Percentiles rank a stretch among this genome's conserved stretches.
Conservation (phyloP, 2,329 filamentous ascomycete species). For the Keithomyces neogunnii region DNA sequence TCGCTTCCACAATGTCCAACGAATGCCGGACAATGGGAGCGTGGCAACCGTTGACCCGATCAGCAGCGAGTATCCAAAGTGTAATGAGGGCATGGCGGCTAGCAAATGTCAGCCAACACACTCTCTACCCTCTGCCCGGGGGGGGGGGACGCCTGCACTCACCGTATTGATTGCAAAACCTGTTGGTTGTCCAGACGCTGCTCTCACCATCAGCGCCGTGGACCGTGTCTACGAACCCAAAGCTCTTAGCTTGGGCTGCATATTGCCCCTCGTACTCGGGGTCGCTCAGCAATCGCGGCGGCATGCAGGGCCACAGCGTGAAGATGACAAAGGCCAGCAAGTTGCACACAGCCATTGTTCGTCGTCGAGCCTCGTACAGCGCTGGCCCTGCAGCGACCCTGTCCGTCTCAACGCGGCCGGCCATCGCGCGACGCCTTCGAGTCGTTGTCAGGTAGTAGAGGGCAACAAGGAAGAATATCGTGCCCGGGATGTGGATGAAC, state of each 20-base stretch:
- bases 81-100: conserved; percentile 68
- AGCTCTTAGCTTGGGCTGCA: conserved; percentile 51
- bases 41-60: conserved; percentile 62
- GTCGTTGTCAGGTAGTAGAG: conserved; percentile 65
- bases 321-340: conserved; percentile 52
- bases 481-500: conserved; percentile 71
- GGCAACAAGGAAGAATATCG: conserved; percentile 56
- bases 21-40: conserved; percentile 50
- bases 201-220: conserved; percentile 41
- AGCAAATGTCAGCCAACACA: conserved; percentile 7
- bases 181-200: conserved; percentile 58
- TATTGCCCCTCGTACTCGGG: conserved; percentile 44
- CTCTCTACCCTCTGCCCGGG: not conserved
- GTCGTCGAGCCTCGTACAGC: conserved; percentile 46
- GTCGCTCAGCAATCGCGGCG: conserved; percentile 50
- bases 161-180: conserved; percentile 70
- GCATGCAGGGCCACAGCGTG: conserved; percentile 57
- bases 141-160: conserved; percentile 17
- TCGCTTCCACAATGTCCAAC: conserved; percentile 43
- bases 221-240: conserved; percentile 54
- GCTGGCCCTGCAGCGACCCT: conserved; percentile 30
- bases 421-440: conserved; percentile 33
- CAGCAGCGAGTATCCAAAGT: conserved; percentile 68
- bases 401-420: conserved; percentile 18
- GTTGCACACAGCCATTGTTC: conserved; percentile 55